Evolutionary conservation across 805 yeast species (phyloP).

Genomic region (Millerozyma miso): DNA sequence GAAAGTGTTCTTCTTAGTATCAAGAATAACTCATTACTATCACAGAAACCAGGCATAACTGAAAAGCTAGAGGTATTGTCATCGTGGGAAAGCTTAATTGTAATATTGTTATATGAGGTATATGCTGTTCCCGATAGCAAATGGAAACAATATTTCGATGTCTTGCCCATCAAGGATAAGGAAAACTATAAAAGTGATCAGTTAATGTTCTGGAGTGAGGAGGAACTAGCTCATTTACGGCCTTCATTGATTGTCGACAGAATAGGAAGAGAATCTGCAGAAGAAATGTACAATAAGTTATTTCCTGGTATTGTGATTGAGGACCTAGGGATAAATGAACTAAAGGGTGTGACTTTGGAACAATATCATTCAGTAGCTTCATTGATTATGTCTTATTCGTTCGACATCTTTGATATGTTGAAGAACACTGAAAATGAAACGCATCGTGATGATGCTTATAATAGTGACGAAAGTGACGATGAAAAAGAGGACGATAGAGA

Average conservation of each 20-base stretch:
- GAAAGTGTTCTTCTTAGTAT: conserved; percentile 52
- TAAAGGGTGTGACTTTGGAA: conserved; percentile 38
- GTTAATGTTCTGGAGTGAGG: conserved; percentile 75
- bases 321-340: conserved; percentile 25
- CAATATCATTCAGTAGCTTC: conserved; percentile 73
- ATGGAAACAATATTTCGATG: conserved; percentile 70
- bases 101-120: conserved; percentile 61
- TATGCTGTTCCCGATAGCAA: conserved; percentile 43
- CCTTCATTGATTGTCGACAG: conserved; percentile 72
- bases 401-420: conserved; percentile 64
- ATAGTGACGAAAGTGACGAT: conserved; percentile 19
- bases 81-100: conserved; percentile 77
- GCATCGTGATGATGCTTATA: conserved; percentile 21
- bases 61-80: conserved; percentile 40
- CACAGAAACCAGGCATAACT: conserved; percentile 24
- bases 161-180: conserved; percentile 52
- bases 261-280: conserved; percentile 68
- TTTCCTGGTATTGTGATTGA: conserved; percentile 34
- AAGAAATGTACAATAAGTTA: conserved; percentile 49
- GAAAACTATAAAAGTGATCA: conserved; percentile 47
- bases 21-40: conserved; percentile 47
- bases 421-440: conserved; percentile 16
- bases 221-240: conserved; percentile 49
- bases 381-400: conserved; percentile 82
- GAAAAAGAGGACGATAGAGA: conserved; percentile 14